Conservation (phyloP, 257 asterid genomes). For the Ocimum tenuiflorum region DNA sequence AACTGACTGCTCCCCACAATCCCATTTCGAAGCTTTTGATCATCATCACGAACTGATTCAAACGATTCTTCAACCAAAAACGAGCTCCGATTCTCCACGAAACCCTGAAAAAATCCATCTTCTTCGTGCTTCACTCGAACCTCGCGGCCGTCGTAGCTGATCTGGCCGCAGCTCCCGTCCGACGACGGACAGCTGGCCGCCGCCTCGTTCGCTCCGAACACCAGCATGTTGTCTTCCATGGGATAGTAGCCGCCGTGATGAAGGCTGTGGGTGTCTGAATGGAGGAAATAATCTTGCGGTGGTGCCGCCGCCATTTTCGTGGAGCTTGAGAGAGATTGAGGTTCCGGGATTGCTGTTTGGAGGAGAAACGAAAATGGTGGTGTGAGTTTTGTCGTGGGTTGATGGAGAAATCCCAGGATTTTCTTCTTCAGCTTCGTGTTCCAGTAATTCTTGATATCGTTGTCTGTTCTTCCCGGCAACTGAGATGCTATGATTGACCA, state of each 20-base stretch:
- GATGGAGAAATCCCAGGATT: conserved; percentile 33
- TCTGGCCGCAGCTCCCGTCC: conserved; percentile 47
- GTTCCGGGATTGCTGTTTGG: conserved; percentile 23
- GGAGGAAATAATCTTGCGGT: conserved; percentile 22
- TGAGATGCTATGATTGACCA: conserved; percentile 83
- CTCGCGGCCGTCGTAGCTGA: conserved; percentile 41
- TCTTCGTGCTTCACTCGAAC: conserved; percentile 42
- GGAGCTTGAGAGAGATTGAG: conserved; percentile 21
- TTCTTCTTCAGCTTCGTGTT: conserved; percentile 82
- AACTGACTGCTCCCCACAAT: conserved; percentile 22
- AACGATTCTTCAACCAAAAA: conserved; percentile 26
- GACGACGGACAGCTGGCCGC: conserved; percentile 53
- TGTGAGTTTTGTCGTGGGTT: conserved; percentile 27
- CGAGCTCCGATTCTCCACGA: conserved; percentile 21
- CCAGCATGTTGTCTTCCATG: conserved; percentile 38
- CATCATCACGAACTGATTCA: too few species aligned
- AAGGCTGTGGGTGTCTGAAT: conserved; percentile 20
- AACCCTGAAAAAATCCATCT: conserved; percentile 18
- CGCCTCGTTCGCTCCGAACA: conserved; percentile 39
- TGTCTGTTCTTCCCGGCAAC: conserved; percentile 76
- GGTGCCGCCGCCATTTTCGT: conserved; percentile 33
- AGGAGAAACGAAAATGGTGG: conserved; percentile 23
- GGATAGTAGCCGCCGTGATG: conserved; percentile 30
- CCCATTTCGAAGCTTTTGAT: conserved; percentile 5
- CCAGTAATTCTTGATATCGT: conserved; percentile 86